phyloP scores from a whole-genome alignment of 2,329 filamentous ascomycete species.

The Hypoxylon sp. region DNA sequence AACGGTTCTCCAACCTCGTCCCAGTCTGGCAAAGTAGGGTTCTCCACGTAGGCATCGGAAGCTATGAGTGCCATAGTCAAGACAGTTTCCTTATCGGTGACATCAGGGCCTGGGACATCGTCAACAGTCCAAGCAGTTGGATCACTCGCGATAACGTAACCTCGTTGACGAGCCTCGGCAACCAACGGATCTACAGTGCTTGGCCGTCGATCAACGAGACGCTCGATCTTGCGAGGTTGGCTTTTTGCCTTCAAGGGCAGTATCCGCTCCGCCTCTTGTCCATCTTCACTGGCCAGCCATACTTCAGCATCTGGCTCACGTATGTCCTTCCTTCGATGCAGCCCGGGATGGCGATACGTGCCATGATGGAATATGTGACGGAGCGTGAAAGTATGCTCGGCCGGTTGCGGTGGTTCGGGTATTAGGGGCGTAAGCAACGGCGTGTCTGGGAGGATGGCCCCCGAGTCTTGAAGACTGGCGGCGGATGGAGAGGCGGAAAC shows the following conservation, averaged over 20 bases:
- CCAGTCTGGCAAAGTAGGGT: slow-evolving; percentile 82
- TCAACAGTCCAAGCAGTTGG: slow-evolving; percentile 87
- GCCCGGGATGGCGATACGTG: slow-evolving; percentile 79
- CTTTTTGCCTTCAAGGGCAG: slow-evolving; percentile 74
- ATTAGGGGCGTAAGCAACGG: slow-evolving; percentile 58
- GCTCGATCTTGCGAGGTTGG: slow-evolving; percentile 78
- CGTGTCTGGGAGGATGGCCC: slow-evolving; percentile 62
- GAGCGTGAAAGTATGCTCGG: slow-evolving; percentile 74
- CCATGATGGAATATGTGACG: slow-evolving; percentile 96
- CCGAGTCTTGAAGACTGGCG: slow-evolving; percentile 55
- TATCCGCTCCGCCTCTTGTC: slow-evolving; percentile 65
- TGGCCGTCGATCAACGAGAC: slow-evolving; percentile 83
- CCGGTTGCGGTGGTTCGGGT: slow-evolving; percentile 63
- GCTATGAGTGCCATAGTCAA: slow-evolving; percentile 90
- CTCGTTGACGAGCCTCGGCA: slow-evolving; percentile 77
- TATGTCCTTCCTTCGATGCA: slow-evolving; percentile 85
- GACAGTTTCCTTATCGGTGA: slow-evolving; percentile 88
- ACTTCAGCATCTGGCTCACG: slow-evolving; percentile 69
- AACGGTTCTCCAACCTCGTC: slow-evolving; percentile 82
- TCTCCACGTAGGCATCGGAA: slow-evolving; percentile 87
- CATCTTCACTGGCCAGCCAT: slow-evolving; percentile 74
- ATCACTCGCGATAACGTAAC: slow-evolving; percentile 76
- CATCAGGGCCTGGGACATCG: slow-evolving; percentile 81
- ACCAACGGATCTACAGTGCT: slow-evolving; percentile 85
- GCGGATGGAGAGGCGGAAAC: slow-evolving; percentile 63